Evolutionary conservation across 2,329 filamentous ascomycete species (phyloP).

Genomic region (Gaeumannomyces tritici): DNA sequence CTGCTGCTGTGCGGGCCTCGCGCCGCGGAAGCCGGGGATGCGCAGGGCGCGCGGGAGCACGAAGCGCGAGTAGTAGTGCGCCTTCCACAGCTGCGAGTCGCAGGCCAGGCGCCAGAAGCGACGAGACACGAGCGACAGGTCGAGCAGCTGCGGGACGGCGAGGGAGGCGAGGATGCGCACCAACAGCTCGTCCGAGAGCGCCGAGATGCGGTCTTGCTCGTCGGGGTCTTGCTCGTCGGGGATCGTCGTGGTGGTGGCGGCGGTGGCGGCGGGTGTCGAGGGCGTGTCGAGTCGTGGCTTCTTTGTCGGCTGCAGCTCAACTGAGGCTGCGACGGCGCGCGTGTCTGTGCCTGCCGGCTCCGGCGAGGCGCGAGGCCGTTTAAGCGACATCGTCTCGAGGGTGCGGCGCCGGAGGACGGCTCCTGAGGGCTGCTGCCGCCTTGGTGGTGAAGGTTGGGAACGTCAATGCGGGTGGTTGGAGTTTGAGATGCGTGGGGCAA

Average conservation of each 20-base stretch:
- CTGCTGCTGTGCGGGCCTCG: slow-evolving; percentile 7
- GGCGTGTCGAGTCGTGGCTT: background rate
- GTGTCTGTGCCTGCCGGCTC: background rate
- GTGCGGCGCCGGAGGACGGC: background rate
- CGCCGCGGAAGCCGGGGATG: slow-evolving; percentile 53
- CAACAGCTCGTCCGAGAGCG: slow-evolving; percentile 78
- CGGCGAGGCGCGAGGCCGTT: background rate
- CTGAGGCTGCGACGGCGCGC: no score
- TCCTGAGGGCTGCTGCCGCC: no score
- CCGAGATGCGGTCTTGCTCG: slow-evolving; percentile 52
- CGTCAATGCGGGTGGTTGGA: background rate
- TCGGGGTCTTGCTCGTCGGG: slow-evolving; percentile 28
- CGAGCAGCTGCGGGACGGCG: slow-evolving; percentile 57
- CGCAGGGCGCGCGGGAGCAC: slow-evolving; percentile 71
- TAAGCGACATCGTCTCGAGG: background rate
- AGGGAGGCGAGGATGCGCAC: slow-evolving; percentile 74
- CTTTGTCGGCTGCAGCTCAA: background rate
- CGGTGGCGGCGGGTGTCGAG: no score
- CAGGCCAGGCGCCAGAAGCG: slow-evolving; percentile 64
- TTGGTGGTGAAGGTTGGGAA: background rate
- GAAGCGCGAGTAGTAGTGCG: slow-evolving; percentile 78
- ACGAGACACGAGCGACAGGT: slow-evolving; percentile 55
- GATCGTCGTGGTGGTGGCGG: no score
- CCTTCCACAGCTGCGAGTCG: slow-evolving; percentile 87
- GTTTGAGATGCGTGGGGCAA: no score